Base-by-base conservation (phyloP, 2,329 filamentous ascomycete genomes). In the Cladosporium sp. region DNA sequence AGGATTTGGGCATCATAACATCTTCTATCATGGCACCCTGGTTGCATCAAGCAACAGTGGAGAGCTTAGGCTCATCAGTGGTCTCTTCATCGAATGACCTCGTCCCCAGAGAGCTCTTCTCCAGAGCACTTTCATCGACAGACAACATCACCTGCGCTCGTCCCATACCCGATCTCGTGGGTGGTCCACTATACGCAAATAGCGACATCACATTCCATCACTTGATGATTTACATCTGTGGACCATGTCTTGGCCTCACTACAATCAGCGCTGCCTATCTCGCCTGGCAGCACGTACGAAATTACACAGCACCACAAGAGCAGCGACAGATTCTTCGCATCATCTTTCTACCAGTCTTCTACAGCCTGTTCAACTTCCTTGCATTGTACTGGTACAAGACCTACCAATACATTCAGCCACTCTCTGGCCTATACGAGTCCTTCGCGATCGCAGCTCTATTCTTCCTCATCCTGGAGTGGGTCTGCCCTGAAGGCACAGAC, bases 271-370 rank as follows among this genome's bases (percentile, higher is more conserved):
- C 52, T 5, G 5, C 57, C 11, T 45, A 47, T 37, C 50, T 60
- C 8, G 51, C 30, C 28, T 65, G 58, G 56, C 49, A 45, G 39
- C 62, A 65, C 43, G 37, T 65, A 4, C 59, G 50, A 38, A 45
- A 51, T 22, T 65, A 62, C 55, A 65, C 58, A 8, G 59, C 52
- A 20, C 60, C 62, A 15, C 61, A 64, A 47, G 63, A 65, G 58
- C 63, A 65, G 40, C 61, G 63, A 14, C 63, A 65, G 39, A 64
- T 65, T 19, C 51, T 65, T 1, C 59, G 63, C 12, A 63, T 64
- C 34, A 43, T 61, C 20, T 55, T 55, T 25, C 34, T 63, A 15
- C 63, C 62, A 2, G 52, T 59, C 9, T 59, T 59, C n/a, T 64
- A 61, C 45, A 43, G 47, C 22, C 40, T 64, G 2, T 63, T 65